phyloP scores from a whole-genome alignment of 306 rosid genomes.

The Parietaria judaica region DNA sequence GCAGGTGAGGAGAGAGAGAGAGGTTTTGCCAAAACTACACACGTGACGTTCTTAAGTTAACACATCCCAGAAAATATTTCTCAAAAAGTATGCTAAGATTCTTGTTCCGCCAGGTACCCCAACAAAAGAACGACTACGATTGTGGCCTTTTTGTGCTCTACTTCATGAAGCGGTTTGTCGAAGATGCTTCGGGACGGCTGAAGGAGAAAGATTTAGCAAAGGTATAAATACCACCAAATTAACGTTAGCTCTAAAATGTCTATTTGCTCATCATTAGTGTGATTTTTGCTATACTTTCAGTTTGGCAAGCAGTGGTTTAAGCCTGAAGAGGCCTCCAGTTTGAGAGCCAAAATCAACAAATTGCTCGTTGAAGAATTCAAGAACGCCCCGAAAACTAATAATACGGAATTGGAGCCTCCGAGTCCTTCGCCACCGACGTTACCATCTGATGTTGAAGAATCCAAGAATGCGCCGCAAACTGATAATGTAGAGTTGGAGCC shows the following conservation, averaged over 20 bases:
- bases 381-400: constrained; percentile 18
- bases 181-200: constrained; percentile 69
- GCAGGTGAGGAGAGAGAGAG: no score
- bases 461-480: no score
- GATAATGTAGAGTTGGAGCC: no score
- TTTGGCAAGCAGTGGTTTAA: constrained; percentile 81
- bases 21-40: no score
- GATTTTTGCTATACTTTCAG: constrained; percentile 30
- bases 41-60: no score
- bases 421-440: no score
- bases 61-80: no score
- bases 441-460: no score
- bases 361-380: constrained; percentile 50
- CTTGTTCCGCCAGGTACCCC: constrained; percentile 77
- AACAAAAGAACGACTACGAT: constrained; percentile 83
- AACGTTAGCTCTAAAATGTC: not conserved
- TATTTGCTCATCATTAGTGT: not conserved
- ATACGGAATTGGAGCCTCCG: constrained; percentile 19
- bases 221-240: constrained; percentile 30
- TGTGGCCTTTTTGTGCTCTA: constrained; percentile 88
- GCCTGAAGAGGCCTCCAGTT: constrained; percentile 76
- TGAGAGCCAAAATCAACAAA: constrained; percentile 60
- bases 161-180: constrained; percentile 82
- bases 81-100: no score
- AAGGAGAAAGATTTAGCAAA: constrained; percentile 54